A percentile compares a stretch with the other conserved stretches of the same genome.
These are phyloP conservation scores for Tagetes erecta DNA, from an alignment of 129 eudicot species.

Conservation along the genomic window DNA sequence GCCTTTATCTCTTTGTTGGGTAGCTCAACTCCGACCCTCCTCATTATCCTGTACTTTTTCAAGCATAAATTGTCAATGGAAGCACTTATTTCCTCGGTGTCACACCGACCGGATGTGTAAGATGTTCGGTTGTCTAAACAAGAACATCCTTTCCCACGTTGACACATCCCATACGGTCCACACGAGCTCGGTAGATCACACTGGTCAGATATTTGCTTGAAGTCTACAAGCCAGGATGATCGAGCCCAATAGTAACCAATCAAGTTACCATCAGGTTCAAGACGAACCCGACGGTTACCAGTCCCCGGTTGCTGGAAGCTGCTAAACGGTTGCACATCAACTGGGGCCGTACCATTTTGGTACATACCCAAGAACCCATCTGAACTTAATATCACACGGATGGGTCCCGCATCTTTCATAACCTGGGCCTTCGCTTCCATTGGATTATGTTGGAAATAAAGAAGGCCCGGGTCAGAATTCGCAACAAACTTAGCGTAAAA, in stretches of 20 bases:
- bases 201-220: conserved; percentile 48
- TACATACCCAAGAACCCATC: conserved; percentile 84
- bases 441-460: conserved; percentile 62
- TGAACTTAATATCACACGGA: conserved; percentile 44
- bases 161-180: conserved; percentile 78
- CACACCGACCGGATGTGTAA: conserved; percentile 36
- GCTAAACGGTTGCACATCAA: conserved; percentile 70
- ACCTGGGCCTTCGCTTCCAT: conserved; percentile 65
- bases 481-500: conserved; percentile 47
- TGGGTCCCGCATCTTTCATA: conserved; percentile 52
- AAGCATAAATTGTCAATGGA: conserved; percentile 43
- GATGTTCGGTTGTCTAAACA: conserved; percentile 59
- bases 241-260: conserved; percentile 84
- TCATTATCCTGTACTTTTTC: conserved; percentile 31
- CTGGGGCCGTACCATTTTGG: conserved; percentile 68
- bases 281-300: conserved; percentile 60
- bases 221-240: conserved; percentile 69
- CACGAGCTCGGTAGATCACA: conserved; percentile 85
- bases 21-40: conserved; percentile 58
- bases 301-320: conserved; percentile 66
- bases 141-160: conserved; percentile 65
- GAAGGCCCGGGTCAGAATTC: conserved; percentile 41
- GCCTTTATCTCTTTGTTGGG: conserved; percentile 66
- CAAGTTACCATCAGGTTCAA: conserved; percentile 82
- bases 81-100: neutral